Percentiles rank a stretch among this genome's conserved stretches.
phyloP scores from a whole-genome alignment of 2,329 filamentous ascomycete species.

The Nemania sp. region DNA sequence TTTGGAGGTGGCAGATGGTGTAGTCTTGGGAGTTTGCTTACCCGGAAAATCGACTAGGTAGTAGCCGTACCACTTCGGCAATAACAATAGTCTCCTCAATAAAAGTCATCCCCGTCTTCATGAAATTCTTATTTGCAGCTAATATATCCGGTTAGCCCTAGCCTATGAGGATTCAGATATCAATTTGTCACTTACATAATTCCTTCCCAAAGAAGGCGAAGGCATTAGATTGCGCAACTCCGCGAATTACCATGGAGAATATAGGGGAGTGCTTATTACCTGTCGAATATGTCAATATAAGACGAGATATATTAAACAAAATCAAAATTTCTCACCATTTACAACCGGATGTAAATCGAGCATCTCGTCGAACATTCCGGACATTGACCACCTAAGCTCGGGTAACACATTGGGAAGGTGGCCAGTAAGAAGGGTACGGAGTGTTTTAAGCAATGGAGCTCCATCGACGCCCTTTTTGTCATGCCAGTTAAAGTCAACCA shows the following conservation, averaged over 20 bases:
- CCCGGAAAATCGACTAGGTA: background rate
- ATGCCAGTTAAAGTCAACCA: conserved; percentile 14
- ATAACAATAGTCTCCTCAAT: background rate
- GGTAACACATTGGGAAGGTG: background rate
- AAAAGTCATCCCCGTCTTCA: background rate
- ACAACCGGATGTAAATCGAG: background rate
- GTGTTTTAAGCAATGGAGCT: background rate
- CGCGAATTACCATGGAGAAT: conserved; percentile 5
- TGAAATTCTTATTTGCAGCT: background rate
- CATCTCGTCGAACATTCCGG: background rate
- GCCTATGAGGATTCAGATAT: background rate
- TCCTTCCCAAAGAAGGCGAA: conserved; percentile 17
- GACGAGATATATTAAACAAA: background rate
- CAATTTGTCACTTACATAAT: conserved; percentile 1
- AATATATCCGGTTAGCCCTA: background rate
- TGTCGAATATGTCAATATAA: background rate
- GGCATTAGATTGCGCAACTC: conserved; percentile 3
- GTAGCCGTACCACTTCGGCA: background rate
- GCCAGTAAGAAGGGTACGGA: background rate
- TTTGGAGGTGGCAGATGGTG: no score
- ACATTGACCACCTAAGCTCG: background rate
- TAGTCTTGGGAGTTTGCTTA: background rate
- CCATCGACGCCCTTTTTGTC: conserved; percentile 10
- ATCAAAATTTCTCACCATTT: background rate
- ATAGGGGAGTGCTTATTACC: conserved; percentile 3